These are phyloP conservation scores for Rhytidhysteron rufulum DNA, from an alignment of 2,329 filamentous ascomycete species.

Conservation along the genomic window DNA sequence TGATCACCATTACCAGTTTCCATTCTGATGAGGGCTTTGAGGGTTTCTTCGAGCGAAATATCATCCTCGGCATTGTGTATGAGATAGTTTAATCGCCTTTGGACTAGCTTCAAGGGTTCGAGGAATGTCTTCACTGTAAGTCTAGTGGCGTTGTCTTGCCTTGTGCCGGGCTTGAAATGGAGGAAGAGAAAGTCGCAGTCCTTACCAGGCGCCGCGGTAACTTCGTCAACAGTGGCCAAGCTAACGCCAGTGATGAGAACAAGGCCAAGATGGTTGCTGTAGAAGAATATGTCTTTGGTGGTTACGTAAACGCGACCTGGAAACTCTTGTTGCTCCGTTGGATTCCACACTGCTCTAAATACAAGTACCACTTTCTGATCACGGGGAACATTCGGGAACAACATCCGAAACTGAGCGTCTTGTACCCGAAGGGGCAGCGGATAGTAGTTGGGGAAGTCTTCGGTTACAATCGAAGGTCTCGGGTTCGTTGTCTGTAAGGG, in stretches of 20 bases:
- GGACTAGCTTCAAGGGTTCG: conserved; percentile 77
- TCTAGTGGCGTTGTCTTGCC: conserved; percentile 62
- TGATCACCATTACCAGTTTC: conserved; percentile 54
- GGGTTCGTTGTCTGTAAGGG: conserved; percentile 22
- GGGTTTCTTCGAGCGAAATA: conserved; percentile 65
- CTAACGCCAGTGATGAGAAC: conserved; percentile 77
- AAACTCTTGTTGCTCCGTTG: conserved; percentile 71
- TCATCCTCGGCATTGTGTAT: conserved; percentile 76
- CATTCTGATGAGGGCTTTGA: conserved; percentile 70
- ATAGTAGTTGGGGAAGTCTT: conserved; percentile 70
- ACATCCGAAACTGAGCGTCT: conserved; percentile 85
- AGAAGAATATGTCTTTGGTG: conserved; percentile 85
- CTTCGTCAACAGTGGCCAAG: conserved; percentile 75
- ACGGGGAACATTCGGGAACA: conserved; percentile 76
- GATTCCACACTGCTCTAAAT: conserved; percentile 87
- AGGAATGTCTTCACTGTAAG: conserved; percentile 91
- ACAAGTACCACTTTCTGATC: conserved; percentile 85
- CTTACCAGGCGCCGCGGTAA: conserved; percentile 82
- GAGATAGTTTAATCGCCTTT: conserved; percentile 78
- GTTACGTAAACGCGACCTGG: conserved; percentile 86
- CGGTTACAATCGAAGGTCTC: conserved; percentile 28
- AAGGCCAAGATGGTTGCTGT: conserved; percentile 89
- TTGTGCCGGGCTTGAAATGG: conserved; percentile 65
- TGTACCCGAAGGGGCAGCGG: conserved; percentile 79
- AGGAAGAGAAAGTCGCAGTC: conserved; percentile 93